Evolutionary conservation across 805 yeast genomes (phyloP), one percentile per base, ranked within the genome.

Genomic region (Kuraishia hungarica): DNA sequence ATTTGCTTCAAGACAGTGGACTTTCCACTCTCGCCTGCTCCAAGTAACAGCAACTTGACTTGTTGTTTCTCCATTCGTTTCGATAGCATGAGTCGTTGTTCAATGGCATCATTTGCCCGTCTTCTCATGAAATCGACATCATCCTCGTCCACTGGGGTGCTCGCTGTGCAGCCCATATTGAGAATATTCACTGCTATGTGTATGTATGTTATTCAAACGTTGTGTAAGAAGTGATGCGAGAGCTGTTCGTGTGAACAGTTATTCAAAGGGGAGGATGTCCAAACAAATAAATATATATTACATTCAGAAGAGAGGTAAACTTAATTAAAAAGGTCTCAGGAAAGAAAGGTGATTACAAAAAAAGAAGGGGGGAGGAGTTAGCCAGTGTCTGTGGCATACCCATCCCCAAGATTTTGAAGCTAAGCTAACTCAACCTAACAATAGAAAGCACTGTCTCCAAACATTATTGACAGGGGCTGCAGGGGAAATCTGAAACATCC

Each of bases 1-100:
- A 92, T 79, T 67, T 92, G 97, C 68, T 92, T 92, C 60, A 92
- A 72, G 6, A 92, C 96, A 0, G 98, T 92, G 1, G 96, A 87
- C 67, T 92, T 92, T 5, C 98, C 97, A 53, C 93, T 84, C 66
- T 92, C 98, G 3, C 97, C 98, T 0, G 98, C 89, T 48, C 98
- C 97, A 39, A 91, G 71, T n/a, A 93, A 74, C 47, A 93, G 70
- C 58, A 93, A 74, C 66, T 86, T 89, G 39, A 86, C 78, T 60
- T 81, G 85, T 57, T 81, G 80, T 62, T 77, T 81, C 51, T 79
- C 83, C 51, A 74, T 71, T 56, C 78, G 79, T 58, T 77, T 80
- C 57, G 74, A 80, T 58, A 75, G 70, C 58, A 75, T 78, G 55
- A 87, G 65, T 19, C 82, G 72, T 62, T 83, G 84, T 59, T 87